Evolutionary conservation across 176 grass and related monocot genomes (phyloP), one percentile per base, ranked within the genome.

Genomic region (Bolboschoenus planiculmis): DNA sequence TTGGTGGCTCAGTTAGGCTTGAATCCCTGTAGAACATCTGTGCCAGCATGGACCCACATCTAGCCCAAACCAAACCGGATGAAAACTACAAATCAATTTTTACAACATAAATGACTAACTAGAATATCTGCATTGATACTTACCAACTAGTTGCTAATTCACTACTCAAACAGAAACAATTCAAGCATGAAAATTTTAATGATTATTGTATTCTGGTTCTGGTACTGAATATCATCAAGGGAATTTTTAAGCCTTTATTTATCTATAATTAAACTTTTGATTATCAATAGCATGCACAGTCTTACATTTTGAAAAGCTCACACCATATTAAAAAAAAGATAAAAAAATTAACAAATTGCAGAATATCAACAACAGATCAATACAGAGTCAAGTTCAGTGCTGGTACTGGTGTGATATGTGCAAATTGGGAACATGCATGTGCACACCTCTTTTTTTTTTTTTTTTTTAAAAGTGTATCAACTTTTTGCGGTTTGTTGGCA

Each of bases 11-110:
- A 20, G 37, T 80, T 61, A 59, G 76, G 24, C 78, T 87, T 85
- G 87, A 89, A 80, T 51, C 86, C 50, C 84, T 65, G 75, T 83
- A 48, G 78, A 89, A 94, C 51, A 83, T 91, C 56, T 94, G 85
- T 35, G 88, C 51, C 78, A 83, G 88, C 80, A 94, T 91, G 16
- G 88, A 89, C 35, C 88, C 89, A 78, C 36, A 75, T 6, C 78
- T 90, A 58, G 84, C 85, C 59, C 82, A 44, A 39, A 87, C 86
- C 18, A 91, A 87, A 87, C 87, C 82, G 0, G 89, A 90, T 43
- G 86, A 86, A 82, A 98, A 81, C 90, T 91, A 60, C 18, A 35
- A 89, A 88, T 83, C 26, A 86, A 85, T 1, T 18, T 80, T 56
- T 51, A 36, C 63, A 3, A 46, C 78, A 65, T 51, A 83, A n/a